Conservation (phyloP, 1,139 yeast genomes). For the Suzukiozyma palmioleophila region DNA sequence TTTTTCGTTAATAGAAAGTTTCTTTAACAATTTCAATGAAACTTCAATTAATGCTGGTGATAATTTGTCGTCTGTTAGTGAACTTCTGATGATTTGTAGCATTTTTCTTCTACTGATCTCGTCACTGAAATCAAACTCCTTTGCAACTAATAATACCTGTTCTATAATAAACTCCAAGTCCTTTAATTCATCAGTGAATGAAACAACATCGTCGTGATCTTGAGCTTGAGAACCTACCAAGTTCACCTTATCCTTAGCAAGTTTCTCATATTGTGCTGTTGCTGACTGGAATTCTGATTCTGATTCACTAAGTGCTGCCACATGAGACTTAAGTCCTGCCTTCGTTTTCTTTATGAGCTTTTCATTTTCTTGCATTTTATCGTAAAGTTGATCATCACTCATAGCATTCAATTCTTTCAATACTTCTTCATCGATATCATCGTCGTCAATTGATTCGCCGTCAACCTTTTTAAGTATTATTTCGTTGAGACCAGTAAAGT, state of each 20-base stretch:
- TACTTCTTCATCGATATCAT: slow-evolving; percentile 7
- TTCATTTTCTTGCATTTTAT: slow-evolving; percentile 14
- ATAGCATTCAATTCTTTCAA: slow-evolving; percentile 9
- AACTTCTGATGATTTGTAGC: slow-evolving; percentile 64
- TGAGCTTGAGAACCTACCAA: slow-evolving; percentile 1
- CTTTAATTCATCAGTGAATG: slow-evolving; percentile 35
- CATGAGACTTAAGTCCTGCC: slow-evolving; percentile 1
- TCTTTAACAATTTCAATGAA: slow-evolving; percentile 62
- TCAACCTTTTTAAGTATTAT: slow-evolving; percentile 3
- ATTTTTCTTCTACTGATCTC: slow-evolving; percentile 86
- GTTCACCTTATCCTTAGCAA: not conserved
- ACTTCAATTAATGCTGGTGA: slow-evolving; percentile 51
- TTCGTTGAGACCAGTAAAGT: slow-evolving; percentile 7
- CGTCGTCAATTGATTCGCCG: slow-evolving; percentile 6
- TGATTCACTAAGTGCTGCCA: slow-evolving; percentile 1
- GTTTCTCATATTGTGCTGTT: slow-evolving; percentile 6
- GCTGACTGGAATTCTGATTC: slow-evolving; percentile 10
- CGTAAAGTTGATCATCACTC: slow-evolving; percentile 15
- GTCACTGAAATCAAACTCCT: slow-evolving; percentile 80
- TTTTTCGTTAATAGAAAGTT: slow-evolving; percentile 70
- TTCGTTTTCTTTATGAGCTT: slow-evolving; percentile 2
- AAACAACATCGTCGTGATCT: slow-evolving; percentile 12
- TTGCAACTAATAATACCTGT: slow-evolving; percentile 66
- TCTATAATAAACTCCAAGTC: slow-evolving; percentile 73
- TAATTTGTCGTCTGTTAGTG: slow-evolving; percentile 52